These are phyloP conservation scores for Metschnikowia lachancei DNA, from an alignment of 805 yeast species.

Conservation along the genomic window DNA sequence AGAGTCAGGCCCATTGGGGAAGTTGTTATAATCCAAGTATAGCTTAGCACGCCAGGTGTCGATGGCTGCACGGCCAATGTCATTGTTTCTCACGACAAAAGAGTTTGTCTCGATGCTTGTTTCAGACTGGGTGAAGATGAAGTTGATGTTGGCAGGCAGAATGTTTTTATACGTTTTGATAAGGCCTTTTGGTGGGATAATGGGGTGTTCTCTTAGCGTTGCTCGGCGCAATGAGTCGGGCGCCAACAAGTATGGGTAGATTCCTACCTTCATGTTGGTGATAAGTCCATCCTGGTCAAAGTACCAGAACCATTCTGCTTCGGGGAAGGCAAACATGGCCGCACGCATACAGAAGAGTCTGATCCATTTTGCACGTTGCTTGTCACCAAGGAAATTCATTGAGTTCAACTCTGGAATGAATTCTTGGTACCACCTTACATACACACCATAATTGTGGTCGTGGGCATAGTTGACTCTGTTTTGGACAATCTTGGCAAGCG, in stretches of 20 bases:
- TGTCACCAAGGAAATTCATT: constrained; percentile 38
- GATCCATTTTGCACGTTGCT: constrained; percentile 57
- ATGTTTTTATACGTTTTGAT: constrained; percentile 66
- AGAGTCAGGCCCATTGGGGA: constrained; percentile 56
- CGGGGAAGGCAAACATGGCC: constrained; percentile 92
- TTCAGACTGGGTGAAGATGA: constrained; percentile 70
- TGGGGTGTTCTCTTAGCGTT: constrained; percentile 66
- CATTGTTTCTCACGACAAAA: constrained; percentile 66
- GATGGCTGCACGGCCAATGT: constrained; percentile 62
- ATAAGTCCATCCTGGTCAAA: constrained; percentile 75
- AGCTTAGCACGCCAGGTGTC: constrained; percentile 79
- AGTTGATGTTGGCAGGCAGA: constrained; percentile 50
- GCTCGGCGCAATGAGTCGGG: constrained; percentile 61
- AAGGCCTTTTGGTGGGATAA: constrained; percentile 64
- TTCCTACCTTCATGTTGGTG: constrained; percentile 63
- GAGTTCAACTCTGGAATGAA: constrained; percentile 59
- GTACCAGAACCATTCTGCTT: constrained; percentile 89
- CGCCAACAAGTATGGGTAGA: constrained; percentile 57
- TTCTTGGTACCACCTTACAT: constrained; percentile 83
- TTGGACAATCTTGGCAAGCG: constrained; percentile 69
- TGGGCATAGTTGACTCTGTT: constrained; percentile 88
- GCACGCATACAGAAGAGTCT: constrained; percentile 66
- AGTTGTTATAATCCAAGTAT: constrained; percentile 62
- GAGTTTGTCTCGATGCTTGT: constrained; percentile 64
- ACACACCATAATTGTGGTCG: constrained; percentile 75